phyloP scores from a whole-genome alignment of 257 asterid species.

The Nicotiana tomentosiformis region DNA sequence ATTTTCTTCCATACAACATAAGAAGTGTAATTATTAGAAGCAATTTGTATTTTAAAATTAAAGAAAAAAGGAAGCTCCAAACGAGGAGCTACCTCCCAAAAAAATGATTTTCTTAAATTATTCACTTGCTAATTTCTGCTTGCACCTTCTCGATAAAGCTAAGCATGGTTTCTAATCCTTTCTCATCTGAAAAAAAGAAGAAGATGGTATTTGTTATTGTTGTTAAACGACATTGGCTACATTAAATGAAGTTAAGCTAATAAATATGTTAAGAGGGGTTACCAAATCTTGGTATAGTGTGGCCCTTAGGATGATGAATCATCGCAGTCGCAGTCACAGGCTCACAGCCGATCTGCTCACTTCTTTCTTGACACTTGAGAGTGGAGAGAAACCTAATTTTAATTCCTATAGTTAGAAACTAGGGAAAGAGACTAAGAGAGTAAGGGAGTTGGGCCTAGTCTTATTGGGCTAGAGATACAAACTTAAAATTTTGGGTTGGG shows the following conservation, averaged over 20 bases:
- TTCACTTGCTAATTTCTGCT: not conserved
- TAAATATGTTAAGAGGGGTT: not conserved
- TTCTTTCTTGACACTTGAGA: too few species aligned
- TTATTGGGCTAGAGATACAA: too few species aligned
- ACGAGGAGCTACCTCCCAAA: too few species aligned
- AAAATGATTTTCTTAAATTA: not conserved
- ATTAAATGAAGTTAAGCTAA: not conserved
- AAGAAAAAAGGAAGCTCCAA: not conserved
- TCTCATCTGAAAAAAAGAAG: constrained; percentile 1
- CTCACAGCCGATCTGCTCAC: too few species aligned
- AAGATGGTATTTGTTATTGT: not conserved
- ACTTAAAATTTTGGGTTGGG: too few species aligned
- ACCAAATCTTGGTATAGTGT: constrained; percentile 20
- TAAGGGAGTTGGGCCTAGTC: too few species aligned
- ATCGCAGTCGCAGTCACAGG: not conserved
- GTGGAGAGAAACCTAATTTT: too few species aligned
- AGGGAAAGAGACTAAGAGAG: too few species aligned
- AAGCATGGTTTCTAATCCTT: constrained; percentile 4
- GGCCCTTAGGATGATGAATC: constrained; percentile 24
- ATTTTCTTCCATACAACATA: not conserved
- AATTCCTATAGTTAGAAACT: too few species aligned
- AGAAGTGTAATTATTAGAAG: not conserved
- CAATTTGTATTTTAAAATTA: not conserved
- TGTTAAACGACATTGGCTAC: not conserved
- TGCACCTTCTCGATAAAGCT: constrained; percentile 6